Conservation (phyloP, 495 filamentous ascomycete species). For the Aspergillus mulundensis region DNA sequence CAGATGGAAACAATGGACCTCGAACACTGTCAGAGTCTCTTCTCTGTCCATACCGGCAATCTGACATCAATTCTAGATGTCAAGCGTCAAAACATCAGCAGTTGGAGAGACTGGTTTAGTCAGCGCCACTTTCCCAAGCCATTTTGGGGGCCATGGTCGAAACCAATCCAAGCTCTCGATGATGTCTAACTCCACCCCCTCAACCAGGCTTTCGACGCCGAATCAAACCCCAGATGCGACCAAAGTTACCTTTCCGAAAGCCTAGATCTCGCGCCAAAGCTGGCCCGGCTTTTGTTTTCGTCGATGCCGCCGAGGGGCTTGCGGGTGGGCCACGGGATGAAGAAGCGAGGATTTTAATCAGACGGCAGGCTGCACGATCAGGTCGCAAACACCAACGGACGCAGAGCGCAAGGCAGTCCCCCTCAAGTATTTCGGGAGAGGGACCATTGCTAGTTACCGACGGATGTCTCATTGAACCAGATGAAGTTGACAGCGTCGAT, state of each 20-base stretch:
- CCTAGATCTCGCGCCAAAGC: slow-evolving; percentile 7
- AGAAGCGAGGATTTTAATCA: not conserved
- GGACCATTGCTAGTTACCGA: not conserved
- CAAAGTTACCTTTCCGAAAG: slow-evolving; percentile 1
- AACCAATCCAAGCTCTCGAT: not conserved
- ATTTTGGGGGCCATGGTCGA: not conserved
- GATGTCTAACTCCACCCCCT: not conserved
- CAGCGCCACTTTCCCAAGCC: not conserved
- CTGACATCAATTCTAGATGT: not conserved
- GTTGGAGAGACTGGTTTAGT: not conserved
- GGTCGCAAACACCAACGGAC: not conserved
- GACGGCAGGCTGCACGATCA: slow-evolving; percentile 9
- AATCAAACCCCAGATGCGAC: not conserved
- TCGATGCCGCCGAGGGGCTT: not conserved
- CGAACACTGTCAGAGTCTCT: not conserved
- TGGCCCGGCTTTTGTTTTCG: slow-evolving; percentile 9
- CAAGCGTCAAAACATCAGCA: not conserved
- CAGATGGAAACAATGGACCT: too few relatives aligned
- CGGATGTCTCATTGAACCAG: not conserved
- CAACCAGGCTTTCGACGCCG: not conserved
- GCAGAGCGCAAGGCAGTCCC: not conserved
- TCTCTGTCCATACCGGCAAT: not conserved
- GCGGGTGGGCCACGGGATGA: not conserved
- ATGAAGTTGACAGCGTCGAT: not conserved
- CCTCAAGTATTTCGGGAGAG: not conserved